Conservation (phyloP, 2,329 filamentous ascomycete species). For the Aspergillus thermomutatus region DNA sequence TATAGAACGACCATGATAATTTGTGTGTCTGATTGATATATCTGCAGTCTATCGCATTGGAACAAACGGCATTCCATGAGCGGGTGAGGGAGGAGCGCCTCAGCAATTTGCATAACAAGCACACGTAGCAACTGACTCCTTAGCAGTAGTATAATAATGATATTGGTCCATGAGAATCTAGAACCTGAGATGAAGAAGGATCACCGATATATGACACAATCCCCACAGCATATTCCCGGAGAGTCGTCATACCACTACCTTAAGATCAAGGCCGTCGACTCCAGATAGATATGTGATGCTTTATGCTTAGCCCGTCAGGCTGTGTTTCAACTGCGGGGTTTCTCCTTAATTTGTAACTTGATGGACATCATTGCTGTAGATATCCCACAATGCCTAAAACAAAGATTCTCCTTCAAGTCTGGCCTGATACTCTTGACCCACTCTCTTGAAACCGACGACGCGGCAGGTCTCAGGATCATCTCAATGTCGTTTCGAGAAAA, state of each 20-base stretch:
- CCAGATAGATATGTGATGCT: not conserved
- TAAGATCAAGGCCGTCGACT: not conserved
- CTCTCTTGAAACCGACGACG: not conserved
- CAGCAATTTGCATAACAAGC: not conserved
- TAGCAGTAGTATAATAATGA: not conserved
- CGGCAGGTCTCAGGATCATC: conserved; percentile 16
- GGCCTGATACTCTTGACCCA: not conserved
- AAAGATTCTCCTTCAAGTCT: not conserved
- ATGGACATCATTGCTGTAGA: not conserved
- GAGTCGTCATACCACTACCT: not conserved
- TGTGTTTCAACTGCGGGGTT: not conserved
- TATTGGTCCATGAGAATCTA: not conserved
- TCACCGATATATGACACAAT: not conserved
- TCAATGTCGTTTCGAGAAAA: not conserved
- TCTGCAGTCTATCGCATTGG: not conserved
- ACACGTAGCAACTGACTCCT: not conserved
- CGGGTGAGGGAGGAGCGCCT: not conserved
- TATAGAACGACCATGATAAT: no score
- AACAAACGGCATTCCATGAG: not conserved
- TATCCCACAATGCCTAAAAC: not conserved
- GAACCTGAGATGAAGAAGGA: not conserved
- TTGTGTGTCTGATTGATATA: no score
- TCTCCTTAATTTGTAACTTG: not conserved
- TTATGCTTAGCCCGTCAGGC: not conserved
- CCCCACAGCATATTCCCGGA: not conserved